Conservation (phyloP, 208 protist genomes). For the Leishmania tarentolae region DNA sequence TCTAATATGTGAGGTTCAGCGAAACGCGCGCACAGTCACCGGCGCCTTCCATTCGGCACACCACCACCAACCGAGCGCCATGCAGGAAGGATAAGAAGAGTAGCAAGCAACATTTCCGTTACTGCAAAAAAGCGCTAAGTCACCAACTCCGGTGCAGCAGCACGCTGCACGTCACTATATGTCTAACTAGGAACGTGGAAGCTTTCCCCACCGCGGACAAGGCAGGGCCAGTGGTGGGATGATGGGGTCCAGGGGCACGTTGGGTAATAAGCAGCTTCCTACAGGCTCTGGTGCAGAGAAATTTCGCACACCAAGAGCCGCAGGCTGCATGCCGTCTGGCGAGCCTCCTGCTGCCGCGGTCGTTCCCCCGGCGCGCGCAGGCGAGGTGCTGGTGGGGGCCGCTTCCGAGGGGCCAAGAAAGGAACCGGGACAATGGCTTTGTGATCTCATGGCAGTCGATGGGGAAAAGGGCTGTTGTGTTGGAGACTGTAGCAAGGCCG, state of each 20-base stretch:
- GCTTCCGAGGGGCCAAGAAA: background rate
- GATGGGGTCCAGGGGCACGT: constrained; percentile 25
- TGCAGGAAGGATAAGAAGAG: background rate
- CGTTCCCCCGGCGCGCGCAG: background rate
- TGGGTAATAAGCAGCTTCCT: constrained; percentile 38
- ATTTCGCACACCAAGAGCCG: constrained; percentile 36
- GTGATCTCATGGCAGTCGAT: background rate
- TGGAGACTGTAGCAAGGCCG: constrained; percentile 3
- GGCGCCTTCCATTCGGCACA: background rate
- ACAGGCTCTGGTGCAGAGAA: constrained; percentile 41
- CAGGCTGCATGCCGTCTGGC: constrained; percentile 17
- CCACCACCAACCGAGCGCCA: background rate
- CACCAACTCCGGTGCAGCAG: background rate
- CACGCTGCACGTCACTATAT: background rate
- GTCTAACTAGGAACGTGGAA: constrained; percentile 13
- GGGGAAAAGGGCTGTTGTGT: background rate
- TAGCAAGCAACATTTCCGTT: background rate
- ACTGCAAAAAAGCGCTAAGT: background rate
- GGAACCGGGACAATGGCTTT: background rate
- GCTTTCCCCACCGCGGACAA: constrained; percentile 41
- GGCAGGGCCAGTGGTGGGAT: constrained; percentile 43
- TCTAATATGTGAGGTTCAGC: background rate
- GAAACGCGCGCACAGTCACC: background rate
- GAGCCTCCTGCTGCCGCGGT: constrained; percentile 15
- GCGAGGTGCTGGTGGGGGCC: background rate